These are phyloP conservation scores for Trichophyton equinum DNA, from an alignment of 2,329 filamentous ascomycete species.

Conservation along the genomic window DNA sequence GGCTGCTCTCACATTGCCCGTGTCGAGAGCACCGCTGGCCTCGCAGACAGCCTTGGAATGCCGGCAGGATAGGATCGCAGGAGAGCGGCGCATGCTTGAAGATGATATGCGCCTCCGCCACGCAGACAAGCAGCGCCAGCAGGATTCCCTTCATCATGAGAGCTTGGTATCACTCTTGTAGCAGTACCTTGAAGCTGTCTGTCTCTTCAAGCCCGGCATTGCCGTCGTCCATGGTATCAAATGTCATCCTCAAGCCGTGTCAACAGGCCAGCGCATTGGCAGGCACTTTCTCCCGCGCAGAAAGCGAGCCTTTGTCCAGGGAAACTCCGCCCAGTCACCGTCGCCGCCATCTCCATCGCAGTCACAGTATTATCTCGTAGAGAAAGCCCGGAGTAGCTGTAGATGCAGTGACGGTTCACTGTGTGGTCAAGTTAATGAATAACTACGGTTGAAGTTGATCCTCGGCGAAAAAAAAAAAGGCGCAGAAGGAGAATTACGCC, in stretches of 20 bases:
- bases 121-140: conserved; percentile 1
- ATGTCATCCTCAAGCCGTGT: neutral
- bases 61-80: conserved; percentile 7
- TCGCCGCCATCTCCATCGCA: neutral
- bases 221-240: neutral
- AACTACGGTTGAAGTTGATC: conserved; percentile 3
- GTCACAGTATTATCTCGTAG: neutral
- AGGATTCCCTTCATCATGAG: neutral
- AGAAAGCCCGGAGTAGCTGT: neutral
- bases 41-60: conserved; percentile 6
- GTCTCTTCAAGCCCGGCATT: neutral
- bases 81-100: conserved; percentile 8
- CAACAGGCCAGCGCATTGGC: neutral
- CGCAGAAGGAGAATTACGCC: conserved; percentile 36
- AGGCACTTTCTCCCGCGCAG: neutral
- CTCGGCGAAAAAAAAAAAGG: conserved; percentile 15
- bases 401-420: neutral
- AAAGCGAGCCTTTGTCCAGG: neutral
- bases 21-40: conserved; percentile 9
- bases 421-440: too few species aligned
- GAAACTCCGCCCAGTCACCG: neutral
- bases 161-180: neutral
- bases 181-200: neutral
- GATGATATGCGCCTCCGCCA: conserved; percentile 8
- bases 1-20: conserved; percentile 2